Evolutionary conservation across 2,329 filamentous ascomycete species (phyloP).

Genomic region (Westerdykella sp.): DNA sequence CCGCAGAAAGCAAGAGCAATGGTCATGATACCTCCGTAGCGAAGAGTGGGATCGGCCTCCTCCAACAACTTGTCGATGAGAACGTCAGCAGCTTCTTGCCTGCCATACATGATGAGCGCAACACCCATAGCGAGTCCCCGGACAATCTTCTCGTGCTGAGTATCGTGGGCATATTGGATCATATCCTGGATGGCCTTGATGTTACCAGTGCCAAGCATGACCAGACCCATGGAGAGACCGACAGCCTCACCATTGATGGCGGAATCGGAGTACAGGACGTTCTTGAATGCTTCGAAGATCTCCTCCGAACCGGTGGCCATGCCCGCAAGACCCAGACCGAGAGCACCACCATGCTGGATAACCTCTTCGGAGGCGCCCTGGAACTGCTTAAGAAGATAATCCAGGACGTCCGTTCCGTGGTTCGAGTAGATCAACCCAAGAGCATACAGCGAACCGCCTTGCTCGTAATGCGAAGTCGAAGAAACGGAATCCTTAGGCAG

Average conservation of each 20-base stretch:
- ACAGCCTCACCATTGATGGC: conserved; percentile 96
- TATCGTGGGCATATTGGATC: conserved; percentile 96
- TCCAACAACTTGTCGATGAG: conserved; percentile 89
- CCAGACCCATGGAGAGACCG: conserved; percentile 89
- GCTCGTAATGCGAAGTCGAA: conserved; percentile 76
- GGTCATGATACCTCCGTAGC: conserved; percentile 98
- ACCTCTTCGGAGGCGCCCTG: conserved; percentile 77
- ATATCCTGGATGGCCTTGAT: conserved; percentile 89
- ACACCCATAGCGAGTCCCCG: conserved; percentile 92
- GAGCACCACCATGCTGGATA: conserved; percentile 90
- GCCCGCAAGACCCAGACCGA: conserved; percentile 91
- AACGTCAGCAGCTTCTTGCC: conserved; percentile 90
- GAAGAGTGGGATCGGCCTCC: conserved; percentile 85
- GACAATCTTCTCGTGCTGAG: conserved; percentile 97
- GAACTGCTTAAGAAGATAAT: conserved; percentile 72
- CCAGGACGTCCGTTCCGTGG: conserved; percentile 83
- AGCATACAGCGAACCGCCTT: conserved; percentile 91
- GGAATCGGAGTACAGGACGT: conserved; percentile 84
- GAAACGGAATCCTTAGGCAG: conserved; percentile 72
- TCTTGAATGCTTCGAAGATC: conserved; percentile 86
- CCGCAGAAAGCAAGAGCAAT: conserved; percentile 96
- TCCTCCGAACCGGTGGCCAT: conserved; percentile 92
- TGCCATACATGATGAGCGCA: conserved; percentile 96
- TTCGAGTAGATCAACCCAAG: conserved; percentile 96
- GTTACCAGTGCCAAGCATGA: conserved; percentile 98